Base-by-base conservation (phyloP, 495 filamentous ascomycete genomes). In the Trichoderma parareesei region DNA sequence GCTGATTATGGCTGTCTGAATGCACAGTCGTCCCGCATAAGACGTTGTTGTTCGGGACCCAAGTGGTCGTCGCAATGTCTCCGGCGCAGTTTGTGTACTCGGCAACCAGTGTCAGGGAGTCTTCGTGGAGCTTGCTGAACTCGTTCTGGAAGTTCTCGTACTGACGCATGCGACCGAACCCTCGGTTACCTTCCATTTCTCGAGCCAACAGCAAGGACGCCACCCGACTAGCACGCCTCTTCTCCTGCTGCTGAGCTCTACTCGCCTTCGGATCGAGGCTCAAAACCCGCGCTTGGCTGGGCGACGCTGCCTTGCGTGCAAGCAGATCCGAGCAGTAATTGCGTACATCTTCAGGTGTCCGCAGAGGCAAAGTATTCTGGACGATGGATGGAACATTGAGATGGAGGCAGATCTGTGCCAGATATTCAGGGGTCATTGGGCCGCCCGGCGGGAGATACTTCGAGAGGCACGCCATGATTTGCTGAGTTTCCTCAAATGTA, bases 1-100 rank as follows among this genome's bases (percentile, higher is more conserved):
- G 87, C 77, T 92, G 88, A 65, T 90, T 91, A 63, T 87, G 82
- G 0, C 82, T 72, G 70, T 97, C 91, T 1, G 85, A 85, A 64
- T 90, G 84, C 38, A 89, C 87, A 3, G 87, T 86, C 2, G 90
- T 88, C 2, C 92, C 92, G 62, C 80, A 83, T 37, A 85, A 67
- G 62, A 84, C 83, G n/a, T 68, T 71, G 7, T 78, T 75, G 64
- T 83, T 74, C 1, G 79, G 76, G 0, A 78, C 67, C 87, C 87
- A 89, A 38, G 74, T 76, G 13, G 86, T 75, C 33, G 81, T 83
- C 55, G 77, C 73, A 20, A 89, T 84, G 69, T 88, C 85, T 7
- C 85, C 83, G 41, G 83, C 85, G 40, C 79, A 82, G 44, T 82
- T 77, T 1, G 78, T 79, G 79, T 79, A 85, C 64, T 83, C 78